Conservation (phyloP, 2,329 filamentous ascomycete species). For the Orbilia blumenaviensis region DNA sequence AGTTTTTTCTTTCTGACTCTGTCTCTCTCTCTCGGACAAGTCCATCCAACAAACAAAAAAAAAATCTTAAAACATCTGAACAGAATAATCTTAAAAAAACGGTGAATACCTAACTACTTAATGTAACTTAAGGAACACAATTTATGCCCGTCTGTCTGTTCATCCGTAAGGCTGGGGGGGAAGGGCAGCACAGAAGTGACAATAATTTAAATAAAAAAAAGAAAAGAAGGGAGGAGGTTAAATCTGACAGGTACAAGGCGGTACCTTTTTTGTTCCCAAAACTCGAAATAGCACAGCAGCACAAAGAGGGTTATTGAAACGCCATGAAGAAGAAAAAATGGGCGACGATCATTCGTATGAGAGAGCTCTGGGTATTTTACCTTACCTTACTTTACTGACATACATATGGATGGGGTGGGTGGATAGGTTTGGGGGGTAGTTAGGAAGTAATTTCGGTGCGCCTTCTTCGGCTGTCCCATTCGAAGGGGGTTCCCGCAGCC, state of each 20-base stretch:
- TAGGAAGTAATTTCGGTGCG: constrained; percentile 29
- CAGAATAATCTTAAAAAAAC: constrained; percentile 22
- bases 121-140: no score
- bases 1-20: constrained; percentile 24
- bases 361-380: constrained; percentile 1
- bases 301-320: neutral
- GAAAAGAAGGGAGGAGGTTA: neutral
- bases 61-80: no score
- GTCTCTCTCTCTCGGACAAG: constrained; percentile 10
- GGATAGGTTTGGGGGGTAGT: neutral
- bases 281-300: neutral
- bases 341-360: neutral
- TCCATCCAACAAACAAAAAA: neutral
- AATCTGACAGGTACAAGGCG: constrained; percentile 1
- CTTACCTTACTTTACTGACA: no score
- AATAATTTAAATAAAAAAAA: no score
- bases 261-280: constrained; percentile 22
- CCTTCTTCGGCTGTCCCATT: constrained; percentile 41
- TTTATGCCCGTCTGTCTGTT: no score
- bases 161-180: neutral
- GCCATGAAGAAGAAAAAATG: neutral
- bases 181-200: no score
- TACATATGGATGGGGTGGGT: neutral
- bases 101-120: no score
- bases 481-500: neutral